Evolutionary conservation across 768 basidiomycete genomes (phyloP).

Genomic region (Podaxis rugospora): DNA sequence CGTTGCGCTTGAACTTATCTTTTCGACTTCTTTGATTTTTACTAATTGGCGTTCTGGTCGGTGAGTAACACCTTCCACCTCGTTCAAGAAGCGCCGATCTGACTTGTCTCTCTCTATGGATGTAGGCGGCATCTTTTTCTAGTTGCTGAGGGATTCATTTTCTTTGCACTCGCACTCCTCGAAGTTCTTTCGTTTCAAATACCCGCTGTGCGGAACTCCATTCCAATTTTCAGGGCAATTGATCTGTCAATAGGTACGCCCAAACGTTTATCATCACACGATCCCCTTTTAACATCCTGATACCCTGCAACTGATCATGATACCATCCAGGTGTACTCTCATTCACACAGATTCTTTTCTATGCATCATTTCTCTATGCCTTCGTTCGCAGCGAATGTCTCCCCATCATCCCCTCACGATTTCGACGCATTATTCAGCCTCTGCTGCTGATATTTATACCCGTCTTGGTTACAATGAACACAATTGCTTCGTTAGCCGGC

Average conservation of each 20-base stretch:
- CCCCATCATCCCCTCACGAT: conserved; percentile 44
- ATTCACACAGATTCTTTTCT: conserved; percentile 61
- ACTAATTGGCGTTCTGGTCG: conserved; percentile 43
- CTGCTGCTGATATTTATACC: conserved; percentile 53
- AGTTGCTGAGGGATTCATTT: conserved; percentile 56
- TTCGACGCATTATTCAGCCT: conserved; percentile 39
- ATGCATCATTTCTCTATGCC: conserved; percentile 57
- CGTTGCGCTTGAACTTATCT: conserved; percentile 56
- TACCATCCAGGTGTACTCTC: conserved; percentile 45
- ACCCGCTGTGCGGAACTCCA: conserved; percentile 44
- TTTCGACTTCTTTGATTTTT: conserved; percentile 48
- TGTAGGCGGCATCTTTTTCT: conserved; percentile 55
- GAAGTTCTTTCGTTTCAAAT: conserved; percentile 57
- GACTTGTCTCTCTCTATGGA: not conserved
- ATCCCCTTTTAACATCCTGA: not conserved
- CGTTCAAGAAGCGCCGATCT: not conserved
- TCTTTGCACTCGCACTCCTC: conserved; percentile 53
- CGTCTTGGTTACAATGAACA: conserved; percentile 48
- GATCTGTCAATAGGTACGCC: conserved; percentile 61
- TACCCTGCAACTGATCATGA: not conserved
- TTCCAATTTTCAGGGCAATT: conserved; percentile 43
- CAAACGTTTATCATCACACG: not conserved
- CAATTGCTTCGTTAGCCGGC: conserved; percentile 62
- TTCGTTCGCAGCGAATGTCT: conserved; percentile 50
- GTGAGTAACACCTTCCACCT: conserved; percentile 29